Base-by-base conservation (phyloP, 2,329 filamentous ascomycete genomes). In the Juglanconis oblonga region DNA sequence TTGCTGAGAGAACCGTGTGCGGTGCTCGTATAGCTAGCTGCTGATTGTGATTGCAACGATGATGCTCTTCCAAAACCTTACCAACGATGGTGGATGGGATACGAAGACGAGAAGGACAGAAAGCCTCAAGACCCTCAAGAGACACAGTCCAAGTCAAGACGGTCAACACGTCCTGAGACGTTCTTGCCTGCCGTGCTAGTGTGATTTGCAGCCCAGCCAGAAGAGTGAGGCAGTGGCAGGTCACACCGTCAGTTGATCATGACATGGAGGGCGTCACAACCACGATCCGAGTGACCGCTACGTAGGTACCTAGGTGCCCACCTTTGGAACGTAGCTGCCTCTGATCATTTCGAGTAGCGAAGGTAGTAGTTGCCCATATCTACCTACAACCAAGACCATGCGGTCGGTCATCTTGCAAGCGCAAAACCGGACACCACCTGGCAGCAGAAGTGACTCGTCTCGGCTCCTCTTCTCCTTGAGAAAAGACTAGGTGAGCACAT, bases 151-250 rank as follows among this genome's bases (percentile, higher is more conserved):
- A 42, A 9, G 38, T 42, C 38, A 38, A 38, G 35, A 24, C 24
- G 24, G 38, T 13, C 10, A 4, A 42, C 38, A 13, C 38, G 7
- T 42, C 38, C 38, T 42, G 10, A 42, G 38, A 42, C 38, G n/a
- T 11, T 42, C 38, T 42, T 42, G 38, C 38, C 38, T 13, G 38
- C 38, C 11, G 38, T 42, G 38, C 38, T 2, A 24, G 24, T 24
- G 24, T 24, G 24, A 24, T 24, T 24, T 24, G 24, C 24, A 24
- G 24, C 24, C 24, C 33, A 17, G 31, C 45, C 54, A 51, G 51
- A 36, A 36, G 17, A 47, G 45, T 48, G 51, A 49, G 55, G 55
- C 50, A 47, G 38, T 52, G 59, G 10, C n/a, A 52, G n/a, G 13
- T 52, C 50, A 52, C 50, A 52, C 50, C 32, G 36, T 24, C 33